A percentile compares a stretch with the other conserved stretches of the same genome.
phyloP scores from a whole-genome alignment of 495 filamentous ascomycete genomes.

The Bacidia rubella region DNA sequence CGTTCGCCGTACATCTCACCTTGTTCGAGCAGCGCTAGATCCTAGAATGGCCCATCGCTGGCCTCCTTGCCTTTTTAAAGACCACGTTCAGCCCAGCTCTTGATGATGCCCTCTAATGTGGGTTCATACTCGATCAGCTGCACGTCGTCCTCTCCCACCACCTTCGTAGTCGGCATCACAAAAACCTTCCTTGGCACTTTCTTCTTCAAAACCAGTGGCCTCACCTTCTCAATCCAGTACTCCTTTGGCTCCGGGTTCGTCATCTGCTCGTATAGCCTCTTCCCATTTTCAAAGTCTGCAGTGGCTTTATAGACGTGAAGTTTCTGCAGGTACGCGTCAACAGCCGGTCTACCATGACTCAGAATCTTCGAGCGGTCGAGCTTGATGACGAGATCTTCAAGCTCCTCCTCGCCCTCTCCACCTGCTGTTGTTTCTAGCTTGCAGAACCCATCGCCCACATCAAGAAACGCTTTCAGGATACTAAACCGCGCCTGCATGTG shows the following conservation, averaged over 20 bases:
- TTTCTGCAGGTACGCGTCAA: slow-evolving; percentile 82
- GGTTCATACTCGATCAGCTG: slow-evolving; percentile 81
- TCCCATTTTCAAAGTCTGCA: slow-evolving; percentile 64
- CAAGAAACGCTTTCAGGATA: slow-evolving; percentile 80
- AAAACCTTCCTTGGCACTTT: slow-evolving; percentile 93
- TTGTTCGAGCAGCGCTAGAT: not conserved
- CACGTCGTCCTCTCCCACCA: slow-evolving; percentile 49
- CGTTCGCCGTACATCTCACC: no score
- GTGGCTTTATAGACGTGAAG: slow-evolving; percentile 87
- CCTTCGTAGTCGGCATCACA: slow-evolving; percentile 80
- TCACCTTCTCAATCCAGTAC: slow-evolving; percentile 65
- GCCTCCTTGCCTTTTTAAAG: slow-evolving; percentile 23
- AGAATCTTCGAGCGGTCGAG: slow-evolving; percentile 78
- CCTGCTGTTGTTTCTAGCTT: slow-evolving; percentile 47
- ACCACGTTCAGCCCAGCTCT: slow-evolving; percentile 76
- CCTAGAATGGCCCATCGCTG: not conserved
- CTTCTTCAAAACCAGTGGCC: slow-evolving; percentile 66
- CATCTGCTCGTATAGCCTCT: slow-evolving; percentile 67
- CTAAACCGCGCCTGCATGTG: slow-evolving; percentile 92
- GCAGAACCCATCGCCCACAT: slow-evolving; percentile 70
- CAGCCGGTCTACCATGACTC: slow-evolving; percentile 51
- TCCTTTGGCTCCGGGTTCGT: slow-evolving; percentile 47
- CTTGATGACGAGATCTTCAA: slow-evolving; percentile 65
- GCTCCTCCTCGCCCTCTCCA: slow-evolving; percentile 42
- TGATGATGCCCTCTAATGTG: slow-evolving; percentile 70